Conservation (phyloP, 2,329 filamentous ascomycete genomes). For the Fusarium mangiferae region DNA sequence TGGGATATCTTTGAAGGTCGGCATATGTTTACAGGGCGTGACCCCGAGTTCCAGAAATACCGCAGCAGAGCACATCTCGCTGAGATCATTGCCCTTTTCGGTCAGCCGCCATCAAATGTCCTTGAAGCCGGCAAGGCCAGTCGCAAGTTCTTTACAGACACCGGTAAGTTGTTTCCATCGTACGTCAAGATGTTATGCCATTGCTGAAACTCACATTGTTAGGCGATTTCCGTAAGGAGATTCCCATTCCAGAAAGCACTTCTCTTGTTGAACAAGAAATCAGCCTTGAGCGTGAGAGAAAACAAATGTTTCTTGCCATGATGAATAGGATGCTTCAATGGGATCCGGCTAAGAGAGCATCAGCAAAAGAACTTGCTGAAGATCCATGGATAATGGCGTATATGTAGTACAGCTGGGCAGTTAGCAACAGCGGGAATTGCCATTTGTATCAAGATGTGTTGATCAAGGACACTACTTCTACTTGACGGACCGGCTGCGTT, state of each 20-base stretch:
- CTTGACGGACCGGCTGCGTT: too few relatives aligned
- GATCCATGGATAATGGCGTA: constrained; percentile 46
- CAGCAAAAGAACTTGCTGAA: constrained; percentile 44
- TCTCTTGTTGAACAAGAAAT: constrained; percentile 52
- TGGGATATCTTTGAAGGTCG: constrained; percentile 61
- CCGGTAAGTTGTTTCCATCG: constrained; percentile 40
- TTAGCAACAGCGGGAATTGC: background rate
- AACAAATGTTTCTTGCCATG: constrained; percentile 47
- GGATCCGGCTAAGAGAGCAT: constrained; percentile 46
- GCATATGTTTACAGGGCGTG: constrained; percentile 55
- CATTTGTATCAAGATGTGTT: background rate
- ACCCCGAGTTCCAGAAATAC: constrained; percentile 53
- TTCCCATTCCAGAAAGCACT: constrained; percentile 33
- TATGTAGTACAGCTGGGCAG: background rate
- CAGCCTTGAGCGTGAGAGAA: constrained; percentile 47
- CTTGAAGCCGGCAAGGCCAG: constrained; percentile 46
- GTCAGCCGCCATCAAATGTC: constrained; percentile 52
- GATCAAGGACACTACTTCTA: too few relatives aligned
- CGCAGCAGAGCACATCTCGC: constrained; percentile 58
- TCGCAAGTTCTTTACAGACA: constrained; percentile 52
- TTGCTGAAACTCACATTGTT: too few relatives aligned
- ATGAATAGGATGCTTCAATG: constrained; percentile 53
- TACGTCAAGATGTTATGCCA: too few relatives aligned
- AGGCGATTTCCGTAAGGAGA: constrained; percentile 32
- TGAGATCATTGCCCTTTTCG: constrained; percentile 59